Base-by-base conservation (phyloP, 1,139 yeast genomes). In the Geotrichum aggregatum region DNA sequence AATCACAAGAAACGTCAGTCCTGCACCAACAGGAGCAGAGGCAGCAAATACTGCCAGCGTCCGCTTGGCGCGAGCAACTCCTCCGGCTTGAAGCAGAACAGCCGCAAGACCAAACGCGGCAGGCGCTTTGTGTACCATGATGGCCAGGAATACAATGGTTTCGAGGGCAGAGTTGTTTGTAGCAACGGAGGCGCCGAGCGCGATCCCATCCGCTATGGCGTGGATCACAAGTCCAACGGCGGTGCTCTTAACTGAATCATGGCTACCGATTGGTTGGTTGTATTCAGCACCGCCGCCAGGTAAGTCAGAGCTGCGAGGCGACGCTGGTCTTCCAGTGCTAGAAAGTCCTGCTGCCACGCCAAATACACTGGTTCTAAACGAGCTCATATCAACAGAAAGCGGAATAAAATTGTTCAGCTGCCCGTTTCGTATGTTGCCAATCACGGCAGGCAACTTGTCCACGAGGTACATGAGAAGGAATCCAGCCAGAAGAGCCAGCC, bases 111-210 rank as follows among this genome's bases (percentile, higher is more conserved):
- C 85, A 64, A 85, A 83, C 4, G 88, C 76, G 0, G 92, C 84
- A 0, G 95, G 95, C 3, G 85, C 72, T 64, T 85, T 85, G 71
- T 85, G 95, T 30, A 84, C 65, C 55, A 85, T 74, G 19, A 86
- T 78, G 16, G 87, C 84, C 7, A 78, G 52, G 58, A 79, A 78
- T 56, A 83, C 75, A 18, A 82, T 61, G n/a, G 78, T 59, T 43
- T 76, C 76, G 31, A 84, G 66, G 1, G 77, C 68, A 2, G 74
- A 62, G 54, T 74, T 71, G 0, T 75, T 72, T 1, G 79, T 65
- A 31, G 77, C 70, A 44, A 79, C 74, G 0, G 86, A 74, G 0
- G 87, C 78, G 0, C 91, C 89, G 44, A 85, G 71, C 0, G 89
- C 82, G n/a, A 85, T 71, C 1, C 95, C 95, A 61, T 85, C 95